These are phyloP conservation scores for Botrytis tulipae DNA, from an alignment of 2,329 filamentous ascomycete genomes.

Conservation along the genomic window DNA sequence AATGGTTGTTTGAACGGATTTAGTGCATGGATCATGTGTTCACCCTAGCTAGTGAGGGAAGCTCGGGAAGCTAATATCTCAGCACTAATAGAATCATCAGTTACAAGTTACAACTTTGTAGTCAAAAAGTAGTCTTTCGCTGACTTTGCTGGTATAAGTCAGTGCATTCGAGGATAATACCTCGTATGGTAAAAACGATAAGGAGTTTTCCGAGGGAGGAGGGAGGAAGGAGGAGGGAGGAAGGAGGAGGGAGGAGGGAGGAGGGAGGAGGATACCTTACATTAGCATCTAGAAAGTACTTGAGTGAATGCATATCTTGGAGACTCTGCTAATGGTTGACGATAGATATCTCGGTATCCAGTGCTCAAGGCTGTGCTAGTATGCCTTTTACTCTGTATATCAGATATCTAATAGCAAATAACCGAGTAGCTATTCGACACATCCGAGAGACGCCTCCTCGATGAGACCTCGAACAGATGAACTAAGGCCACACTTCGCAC, in stretches of 20 bases:
- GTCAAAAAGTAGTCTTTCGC: neutral
- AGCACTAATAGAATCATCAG: neutral
- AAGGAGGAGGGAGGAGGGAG: too few relatives aligned
- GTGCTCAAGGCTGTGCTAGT: neutral
- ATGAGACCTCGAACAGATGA: neutral
- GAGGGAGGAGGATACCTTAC: neutral
- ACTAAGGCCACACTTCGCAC: neutral
- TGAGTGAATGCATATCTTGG: neutral
- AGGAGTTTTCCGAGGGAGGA: neutral
- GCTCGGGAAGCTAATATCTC: neutral
- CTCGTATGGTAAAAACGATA: neutral
- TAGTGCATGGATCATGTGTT: slow-evolving; percentile 7
- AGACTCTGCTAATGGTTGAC: neutral
- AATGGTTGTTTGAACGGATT: neutral
- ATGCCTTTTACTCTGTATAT: neutral
- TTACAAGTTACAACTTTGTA: neutral
- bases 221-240: too few relatives aligned
- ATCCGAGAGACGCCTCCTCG: neutral
- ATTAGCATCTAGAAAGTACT: neutral
- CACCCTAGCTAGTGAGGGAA: neutral
- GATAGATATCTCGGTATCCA: neutral
- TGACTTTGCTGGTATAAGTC: neutral
- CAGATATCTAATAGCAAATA: neutral
- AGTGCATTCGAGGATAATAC: neutral
- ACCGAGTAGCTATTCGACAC: neutral